Base-by-base conservation (phyloP, 805 yeast species). In the Lipomyces mesembrius region DNA sequence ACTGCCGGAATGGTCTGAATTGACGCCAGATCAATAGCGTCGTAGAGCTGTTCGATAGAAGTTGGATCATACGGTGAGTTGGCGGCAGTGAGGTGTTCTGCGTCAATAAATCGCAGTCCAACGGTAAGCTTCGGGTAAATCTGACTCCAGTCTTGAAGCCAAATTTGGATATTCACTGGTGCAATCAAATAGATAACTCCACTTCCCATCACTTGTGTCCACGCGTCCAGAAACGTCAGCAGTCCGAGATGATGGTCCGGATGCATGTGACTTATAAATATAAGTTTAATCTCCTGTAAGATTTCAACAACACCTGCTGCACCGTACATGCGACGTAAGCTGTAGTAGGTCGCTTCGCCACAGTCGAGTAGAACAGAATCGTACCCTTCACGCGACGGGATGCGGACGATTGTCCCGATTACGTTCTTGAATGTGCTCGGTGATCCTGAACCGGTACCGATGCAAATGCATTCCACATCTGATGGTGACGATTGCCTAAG, bases 191-290 rank as follows among this genome's bases (percentile, higher is more conserved):
- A 85, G 9, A 94, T 78, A 22, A 76, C 79, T 12, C 22, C 5
- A 11, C 29, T 37, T 20, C 62, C 68, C 46, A 71, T 64, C 8
- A 62, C 73, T 27, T 51, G 22, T 6, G 67, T 59, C 97, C 98
- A 92, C 70, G 85, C 86, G 46, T 82, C 81, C 35, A 95, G 81
- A 2, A 95, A 77, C 4, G 91, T 84, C 8, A 89, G 79, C 3
- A 90, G 81, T 0, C 99, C 99, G 54, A 95, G 79, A 77, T 94
- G 98, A 76, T 95, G 99, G 76, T 95, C 99, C 0, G 98, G 98
- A 78, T 95, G 99, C 73, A 94, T 81, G 81, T 95, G 99, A 72
- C 96, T 89, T 62, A 95, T 79, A 73, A 85, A 90, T 25, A 95
- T 80, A 62, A 91, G 65, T 37, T 83, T 79, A 65, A 93, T 78